Evolutionary conservation across 208 protist species (phyloP), one percentile per base, ranked within the genome.

Genomic region (Leishmania amazonensis): DNA sequence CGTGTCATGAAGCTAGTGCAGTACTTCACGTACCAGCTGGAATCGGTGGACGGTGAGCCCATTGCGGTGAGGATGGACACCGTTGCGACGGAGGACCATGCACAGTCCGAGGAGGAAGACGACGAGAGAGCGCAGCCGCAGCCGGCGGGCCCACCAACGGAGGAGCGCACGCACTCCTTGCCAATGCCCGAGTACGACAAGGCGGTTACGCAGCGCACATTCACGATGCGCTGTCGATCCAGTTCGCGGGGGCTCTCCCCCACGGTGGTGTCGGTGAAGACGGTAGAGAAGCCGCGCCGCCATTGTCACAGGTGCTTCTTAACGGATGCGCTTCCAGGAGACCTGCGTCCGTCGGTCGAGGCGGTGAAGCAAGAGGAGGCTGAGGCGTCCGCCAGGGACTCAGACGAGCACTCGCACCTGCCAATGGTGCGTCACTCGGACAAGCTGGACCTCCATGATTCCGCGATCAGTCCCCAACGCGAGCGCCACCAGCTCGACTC

Each of bases 1-100:
- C 88, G 88, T 11, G 83, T 91, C 35, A 75, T 83, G 74, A 88
- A 86, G 81, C 78, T 91, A 21, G 81, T 90, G 78, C 83, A 86
- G 76, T 84, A 84, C 85, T 90, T 83, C 77, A 57, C 80, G 38
- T 84, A 79, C 47, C 80, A 87, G 71, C 76, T 87, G 15, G 76
- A 81, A 35, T 65, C 21, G 8, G 65, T 71, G 65, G 80, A 84
- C 11, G 79, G 84, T 9, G 72, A 71, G 49, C 80, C 84, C 45
- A 83, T 87, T 35, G 72, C 65, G 5, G 80, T 83, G 77, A 80
- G 38, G 49, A 74, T 68, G 28, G 75, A 57, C n/a, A n/a, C 64
- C 0, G 80, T 71, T 28, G 80, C 79, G 24, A 28, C 35, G 3
- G 35, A 54, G 1, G 79, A 80, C 5, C 62, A 72, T 45, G 75